A percentile compares a stretch with the other conserved stretches of the same genome.
These are phyloP conservation scores for Agrocybe praecox DNA, from an alignment of 768 basidiomycete genomes.

Conservation along the genomic window DNA sequence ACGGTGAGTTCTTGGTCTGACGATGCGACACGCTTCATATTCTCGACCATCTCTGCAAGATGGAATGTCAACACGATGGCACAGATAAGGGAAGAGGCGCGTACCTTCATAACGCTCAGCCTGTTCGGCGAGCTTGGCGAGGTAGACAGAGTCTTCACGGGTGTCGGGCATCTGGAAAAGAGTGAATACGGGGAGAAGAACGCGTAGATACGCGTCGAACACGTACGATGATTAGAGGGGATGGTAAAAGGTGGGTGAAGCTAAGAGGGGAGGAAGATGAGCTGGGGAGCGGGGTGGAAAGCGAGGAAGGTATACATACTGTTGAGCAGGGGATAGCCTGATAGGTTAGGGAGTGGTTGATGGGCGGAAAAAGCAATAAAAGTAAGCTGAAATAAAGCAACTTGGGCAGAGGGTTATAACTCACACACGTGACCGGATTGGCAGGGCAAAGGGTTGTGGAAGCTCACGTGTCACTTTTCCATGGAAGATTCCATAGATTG, in stretches of 20 bases:
- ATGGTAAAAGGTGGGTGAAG: slow-evolving; percentile 11
- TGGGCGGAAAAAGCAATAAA: slow-evolving; percentile 50
- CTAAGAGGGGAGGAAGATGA: slow-evolving; percentile 37
- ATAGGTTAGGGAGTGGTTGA: slow-evolving; percentile 35
- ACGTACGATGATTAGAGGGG: slow-evolving; percentile 45
- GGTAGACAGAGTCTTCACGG: slow-evolving; percentile 98
- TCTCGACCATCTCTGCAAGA: slow-evolving; percentile 90
- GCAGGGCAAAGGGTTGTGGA: slow-evolving; percentile 48
- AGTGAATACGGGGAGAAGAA: slow-evolving; percentile 39
- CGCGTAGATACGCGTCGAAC: slow-evolving; percentile 32
- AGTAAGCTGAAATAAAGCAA: slow-evolving; percentile 64
- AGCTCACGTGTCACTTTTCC: slow-evolving; percentile 25
- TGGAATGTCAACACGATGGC: slow-evolving; percentile 13
- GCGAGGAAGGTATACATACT: slow-evolving; percentile 41
- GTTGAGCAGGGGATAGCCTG: slow-evolving; percentile 34
- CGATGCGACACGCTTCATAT: slow-evolving; percentile 98
- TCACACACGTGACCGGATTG: slow-evolving; percentile 35
- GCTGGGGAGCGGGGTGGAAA: slow-evolving; percentile 31
- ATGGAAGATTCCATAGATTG: slow-evolving; percentile 20
- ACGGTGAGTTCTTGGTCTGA: slow-evolving; percentile 98
- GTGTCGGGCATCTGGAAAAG: slow-evolving; percentile 70
- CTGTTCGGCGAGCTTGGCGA: slow-evolving; percentile 99
- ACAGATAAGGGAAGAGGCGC: slow-evolving; percentile 19
- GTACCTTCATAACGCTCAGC: slow-evolving; percentile 98
- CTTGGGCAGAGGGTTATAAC: slow-evolving; percentile 70